Conservation (phyloP, 2,329 filamentous ascomycete species). For the Fusarium nurragi region DNA sequence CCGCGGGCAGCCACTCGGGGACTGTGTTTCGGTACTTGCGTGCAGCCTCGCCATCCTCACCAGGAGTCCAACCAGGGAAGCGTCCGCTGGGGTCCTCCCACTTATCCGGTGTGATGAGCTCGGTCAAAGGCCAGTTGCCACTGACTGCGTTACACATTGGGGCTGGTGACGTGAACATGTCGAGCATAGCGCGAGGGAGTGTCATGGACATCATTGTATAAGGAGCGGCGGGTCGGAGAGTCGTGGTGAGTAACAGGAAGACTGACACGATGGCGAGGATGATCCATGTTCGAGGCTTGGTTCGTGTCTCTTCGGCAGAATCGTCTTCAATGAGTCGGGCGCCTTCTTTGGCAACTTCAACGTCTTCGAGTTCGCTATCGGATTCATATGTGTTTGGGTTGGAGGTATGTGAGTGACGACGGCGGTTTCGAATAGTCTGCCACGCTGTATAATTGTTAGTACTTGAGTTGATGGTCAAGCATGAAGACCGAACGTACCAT, state of each 20-base stretch:
- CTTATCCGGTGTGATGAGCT: conserved; percentile 36
- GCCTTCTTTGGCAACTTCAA: conserved; percentile 31
- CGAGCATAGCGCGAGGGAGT: conserved; percentile 45
- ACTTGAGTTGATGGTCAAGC: neutral
- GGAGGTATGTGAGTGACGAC: conserved; percentile 3
- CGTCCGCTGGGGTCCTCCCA: conserved; percentile 42
- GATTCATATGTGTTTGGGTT: conserved; percentile 25
- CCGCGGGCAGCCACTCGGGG: conserved; percentile 45
- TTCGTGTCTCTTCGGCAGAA: conserved; percentile 5
- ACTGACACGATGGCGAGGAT: neutral
- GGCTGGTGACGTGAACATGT: conserved; percentile 37
- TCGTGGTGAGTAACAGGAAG: conserved; percentile 29
- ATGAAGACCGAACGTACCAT: conserved; percentile 27
- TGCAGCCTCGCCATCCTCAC: conserved; percentile 36
- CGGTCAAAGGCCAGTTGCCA: conserved; percentile 46
- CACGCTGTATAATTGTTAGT: conserved; percentile 25
- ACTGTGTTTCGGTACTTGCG: conserved; percentile 38
- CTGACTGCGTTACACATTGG: conserved; percentile 36
- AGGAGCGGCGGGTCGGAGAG: conserved; percentile 43
- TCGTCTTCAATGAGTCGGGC: conserved; percentile 21
- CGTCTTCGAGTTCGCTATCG: conserved; percentile 28
- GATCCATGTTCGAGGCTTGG: conserved; percentile 16
- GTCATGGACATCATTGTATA: conserved; percentile 49
- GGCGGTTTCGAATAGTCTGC: conserved; percentile 22
- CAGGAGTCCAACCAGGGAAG: conserved; percentile 50